Percentiles rank a stretch among this genome's conserved stretches.
Evolutionary conservation across 1,284 basidiomycete species (phyloP).

Genomic region (Porodaedalea pini): DNA sequence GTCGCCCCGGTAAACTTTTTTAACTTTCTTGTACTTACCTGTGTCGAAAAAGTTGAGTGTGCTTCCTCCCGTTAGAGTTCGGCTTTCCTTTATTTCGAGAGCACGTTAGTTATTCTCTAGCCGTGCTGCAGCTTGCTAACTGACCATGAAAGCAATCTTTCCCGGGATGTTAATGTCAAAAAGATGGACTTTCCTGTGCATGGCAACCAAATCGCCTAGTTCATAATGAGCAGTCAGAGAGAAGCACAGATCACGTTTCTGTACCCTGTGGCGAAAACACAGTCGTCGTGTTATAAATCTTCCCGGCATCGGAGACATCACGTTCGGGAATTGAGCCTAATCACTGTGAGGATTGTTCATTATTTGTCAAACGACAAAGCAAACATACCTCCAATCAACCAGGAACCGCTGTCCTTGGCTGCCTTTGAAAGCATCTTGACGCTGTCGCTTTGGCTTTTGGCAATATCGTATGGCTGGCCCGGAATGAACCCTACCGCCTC

Average conservation of each 20-base stretch:
- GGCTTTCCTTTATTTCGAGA: conserved; percentile 70
- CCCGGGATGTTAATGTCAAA: conserved; percentile 99
- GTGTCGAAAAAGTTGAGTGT: conserved; percentile 86
- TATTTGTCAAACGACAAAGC: not conserved
- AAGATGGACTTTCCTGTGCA: conserved; percentile 92
- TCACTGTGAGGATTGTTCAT: not conserved
- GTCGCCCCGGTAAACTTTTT: not conserved
- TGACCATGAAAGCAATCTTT: conserved; percentile 92
- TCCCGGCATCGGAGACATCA: conserved; percentile 52
- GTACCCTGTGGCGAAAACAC: conserved; percentile 85
- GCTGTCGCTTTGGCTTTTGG: conserved; percentile 67
- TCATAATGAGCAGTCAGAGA: conserved; percentile 2
- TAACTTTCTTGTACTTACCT: conserved; percentile 41
- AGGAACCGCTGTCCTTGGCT: conserved; percentile 79
- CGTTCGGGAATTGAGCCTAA: conserved; percentile 88
- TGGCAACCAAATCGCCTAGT: conserved; percentile 65
- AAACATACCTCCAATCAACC: conserved; percentile 84
- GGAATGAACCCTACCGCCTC: conserved; percentile 69
- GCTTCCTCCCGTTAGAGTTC: conserved; percentile 82
- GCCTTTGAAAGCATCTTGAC: conserved; percentile 79
- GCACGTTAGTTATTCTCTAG: not conserved
- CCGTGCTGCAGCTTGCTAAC: conserved; percentile 16
- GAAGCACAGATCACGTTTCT: not conserved
- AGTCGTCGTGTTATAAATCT: conserved; percentile 90
- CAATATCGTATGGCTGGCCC: conserved; percentile 55